These are phyloP conservation scores for Jatropha curcas DNA, from an alignment of 345 rosid species.

Conservation along the genomic window DNA sequence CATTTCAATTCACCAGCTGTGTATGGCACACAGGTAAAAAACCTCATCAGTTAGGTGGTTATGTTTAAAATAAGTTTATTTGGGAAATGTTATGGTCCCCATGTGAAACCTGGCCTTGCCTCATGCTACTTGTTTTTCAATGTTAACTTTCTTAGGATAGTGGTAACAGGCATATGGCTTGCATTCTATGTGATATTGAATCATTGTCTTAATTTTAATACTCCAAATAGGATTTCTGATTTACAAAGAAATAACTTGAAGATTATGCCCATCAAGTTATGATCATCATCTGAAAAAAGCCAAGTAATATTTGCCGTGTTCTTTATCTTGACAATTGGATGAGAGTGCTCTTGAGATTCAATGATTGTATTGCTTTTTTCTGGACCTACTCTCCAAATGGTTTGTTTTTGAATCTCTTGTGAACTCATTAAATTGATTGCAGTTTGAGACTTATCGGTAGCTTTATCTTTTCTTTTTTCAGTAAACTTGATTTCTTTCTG, in stretches of 20 bases:
- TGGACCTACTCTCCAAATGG: background rate
- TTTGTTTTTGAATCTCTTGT: background rate
- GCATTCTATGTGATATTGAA: background rate
- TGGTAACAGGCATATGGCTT: background rate
- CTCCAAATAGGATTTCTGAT: background rate
- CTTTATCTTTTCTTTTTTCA: background rate
- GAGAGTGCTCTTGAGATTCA: background rate
- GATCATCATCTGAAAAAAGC: background rate
- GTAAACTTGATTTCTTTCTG: background rate
- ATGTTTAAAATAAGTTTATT: background rate
- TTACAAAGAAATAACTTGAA: background rate
- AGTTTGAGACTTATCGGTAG: background rate
- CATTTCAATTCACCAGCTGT: slow-evolving; percentile 68
- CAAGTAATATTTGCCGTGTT: background rate
- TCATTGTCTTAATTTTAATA: background rate
- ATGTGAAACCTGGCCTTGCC: background rate
- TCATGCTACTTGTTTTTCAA: background rate
- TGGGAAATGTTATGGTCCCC: background rate
- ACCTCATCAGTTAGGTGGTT: background rate
- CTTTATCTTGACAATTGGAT: background rate
- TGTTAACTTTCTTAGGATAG: background rate
- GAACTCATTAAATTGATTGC: background rate
- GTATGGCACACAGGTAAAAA: slow-evolving; percentile 84
- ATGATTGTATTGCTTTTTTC: background rate
- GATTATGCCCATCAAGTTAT: background rate